Conservation (phyloP, 176 grass and related monocot species). For the Avena eriantha region DNA sequence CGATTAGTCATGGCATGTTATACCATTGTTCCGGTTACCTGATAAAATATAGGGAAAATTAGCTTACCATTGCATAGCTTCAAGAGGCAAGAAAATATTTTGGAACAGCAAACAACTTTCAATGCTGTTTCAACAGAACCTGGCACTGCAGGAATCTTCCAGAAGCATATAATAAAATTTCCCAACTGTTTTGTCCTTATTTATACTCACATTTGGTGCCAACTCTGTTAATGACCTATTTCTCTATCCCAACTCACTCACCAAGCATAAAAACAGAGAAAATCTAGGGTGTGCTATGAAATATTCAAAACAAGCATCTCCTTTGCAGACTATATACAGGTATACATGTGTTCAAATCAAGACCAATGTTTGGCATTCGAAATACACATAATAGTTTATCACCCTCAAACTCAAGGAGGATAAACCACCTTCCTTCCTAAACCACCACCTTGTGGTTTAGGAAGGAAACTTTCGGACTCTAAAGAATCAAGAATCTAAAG, state of each 20-base stretch:
- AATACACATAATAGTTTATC: background rate
- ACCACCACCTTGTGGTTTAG: background rate
- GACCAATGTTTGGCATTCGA: background rate
- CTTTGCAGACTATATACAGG: background rate
- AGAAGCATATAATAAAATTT: background rate
- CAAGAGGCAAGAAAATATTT: slow-evolving; percentile 1
- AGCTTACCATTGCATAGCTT: background rate
- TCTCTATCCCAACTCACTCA: background rate
- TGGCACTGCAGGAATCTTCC: background rate
- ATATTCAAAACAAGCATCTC: background rate
- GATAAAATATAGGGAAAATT: background rate
- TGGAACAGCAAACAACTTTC: background rate
- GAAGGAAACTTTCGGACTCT: background rate
- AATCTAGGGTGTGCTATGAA: slow-evolving; percentile 24
- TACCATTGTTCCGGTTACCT: background rate
- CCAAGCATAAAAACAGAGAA: background rate
- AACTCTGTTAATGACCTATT: background rate
- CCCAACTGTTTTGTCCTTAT: background rate
- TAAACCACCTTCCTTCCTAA: background rate
- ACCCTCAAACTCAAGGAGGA: background rate
- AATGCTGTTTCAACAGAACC: background rate
- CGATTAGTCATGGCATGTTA: background rate
- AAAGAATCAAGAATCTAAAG: background rate
- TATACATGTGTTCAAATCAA: background rate
- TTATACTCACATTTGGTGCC: background rate